phyloP scores from a whole-genome alignment of 441 rosid genomes.

The Populus hybrid region DNA sequence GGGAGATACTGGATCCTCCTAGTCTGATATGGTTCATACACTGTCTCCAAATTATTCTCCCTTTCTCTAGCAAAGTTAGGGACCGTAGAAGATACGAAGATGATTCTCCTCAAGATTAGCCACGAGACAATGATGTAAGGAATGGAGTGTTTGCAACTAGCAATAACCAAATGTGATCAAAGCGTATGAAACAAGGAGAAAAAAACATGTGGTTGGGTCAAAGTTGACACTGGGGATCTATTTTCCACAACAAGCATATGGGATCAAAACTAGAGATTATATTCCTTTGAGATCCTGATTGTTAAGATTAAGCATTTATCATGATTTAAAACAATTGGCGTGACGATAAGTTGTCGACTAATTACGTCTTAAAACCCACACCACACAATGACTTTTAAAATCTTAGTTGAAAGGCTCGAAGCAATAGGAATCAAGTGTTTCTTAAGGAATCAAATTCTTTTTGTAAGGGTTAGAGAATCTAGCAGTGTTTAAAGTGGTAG shows the following conservation, averaged over 20 bases:
- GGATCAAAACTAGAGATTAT: constrained; percentile 3
- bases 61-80: constrained; percentile 5
- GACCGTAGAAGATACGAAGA: constrained; percentile 2
- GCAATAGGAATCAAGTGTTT: constrained; percentile 33
- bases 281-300: constrained; percentile 7
- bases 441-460: constrained; percentile 16
- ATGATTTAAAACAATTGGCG: constrained; percentile 1
- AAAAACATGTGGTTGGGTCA: constrained; percentile 10
- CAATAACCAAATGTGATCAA: not conserved
- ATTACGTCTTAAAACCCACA: constrained; percentile 1
- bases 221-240: constrained; percentile 3
- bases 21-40: not conserved
- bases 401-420: constrained; percentile 8
- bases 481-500: constrained; percentile 10
- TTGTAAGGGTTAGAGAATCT: not conserved
- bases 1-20: constrained; percentile 5
- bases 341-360: constrained; percentile 14
- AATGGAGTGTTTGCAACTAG: not conserved
- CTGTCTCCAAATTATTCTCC: constrained; percentile 1
- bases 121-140: constrained; percentile 8
- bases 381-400: constrained; percentile 11
- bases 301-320: constrained; percentile 4
- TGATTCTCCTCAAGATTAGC: constrained; percentile 21
- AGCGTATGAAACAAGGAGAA: not conserved
- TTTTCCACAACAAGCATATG: constrained; percentile 21